Evolutionary conservation across 257 asterid genomes (phyloP).

Genomic region (Solanum virginianum): DNA sequence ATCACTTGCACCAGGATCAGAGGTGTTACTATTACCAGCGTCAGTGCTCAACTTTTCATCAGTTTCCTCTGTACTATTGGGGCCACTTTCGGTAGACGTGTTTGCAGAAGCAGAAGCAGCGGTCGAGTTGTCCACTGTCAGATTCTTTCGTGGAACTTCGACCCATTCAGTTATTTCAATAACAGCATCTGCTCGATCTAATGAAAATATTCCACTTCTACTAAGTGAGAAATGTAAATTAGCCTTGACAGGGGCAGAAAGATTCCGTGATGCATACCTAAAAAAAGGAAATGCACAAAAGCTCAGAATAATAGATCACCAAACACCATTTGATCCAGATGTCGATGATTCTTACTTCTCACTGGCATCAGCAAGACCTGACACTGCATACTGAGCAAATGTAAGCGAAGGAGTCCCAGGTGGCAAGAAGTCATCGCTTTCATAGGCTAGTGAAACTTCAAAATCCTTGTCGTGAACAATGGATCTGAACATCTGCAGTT

Average conservation of each 20-base stretch:
- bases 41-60: constrained; percentile 32
- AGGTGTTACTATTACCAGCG: constrained; percentile 22
- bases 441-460: constrained; percentile 86
- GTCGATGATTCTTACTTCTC: constrained; percentile 45
- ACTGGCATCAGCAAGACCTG: constrained; percentile 72
- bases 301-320: background rate
- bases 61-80: constrained; percentile 46
- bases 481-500: constrained; percentile 83
- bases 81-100: constrained; percentile 34
- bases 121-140: constrained; percentile 73
- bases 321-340: constrained; percentile 5
- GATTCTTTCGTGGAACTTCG: constrained; percentile 80
- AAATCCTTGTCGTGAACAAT: constrained; percentile 77
- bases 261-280: constrained; percentile 86
- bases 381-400: constrained; percentile 74
- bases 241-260: constrained; percentile 92
- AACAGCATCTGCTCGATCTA: constrained; percentile 92
- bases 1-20: constrained; percentile 35
- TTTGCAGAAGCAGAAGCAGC: constrained; percentile 36
- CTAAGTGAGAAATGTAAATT: constrained; percentile 88
- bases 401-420: constrained; percentile 58
- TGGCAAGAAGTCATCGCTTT: constrained; percentile 62
- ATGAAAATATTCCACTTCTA: constrained; percentile 77
- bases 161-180: constrained; percentile 97
- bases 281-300: background rate